Conservation (phyloP, 176 grass and related monocot genomes). For the Aegilops longissima region DNA sequence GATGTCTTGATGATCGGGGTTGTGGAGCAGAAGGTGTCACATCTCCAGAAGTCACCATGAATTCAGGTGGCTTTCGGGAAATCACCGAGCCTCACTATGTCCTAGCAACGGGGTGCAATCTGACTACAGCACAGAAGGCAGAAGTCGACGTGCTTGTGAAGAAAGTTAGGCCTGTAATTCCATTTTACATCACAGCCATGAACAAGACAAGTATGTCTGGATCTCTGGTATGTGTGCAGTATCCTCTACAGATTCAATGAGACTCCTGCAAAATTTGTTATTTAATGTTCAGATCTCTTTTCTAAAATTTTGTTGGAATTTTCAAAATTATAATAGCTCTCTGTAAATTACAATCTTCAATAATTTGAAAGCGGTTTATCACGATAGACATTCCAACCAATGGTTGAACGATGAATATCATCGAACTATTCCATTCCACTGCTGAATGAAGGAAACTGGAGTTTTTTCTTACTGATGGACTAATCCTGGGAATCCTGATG, state of each 20-base stretch:
- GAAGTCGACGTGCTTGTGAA: not conserved
- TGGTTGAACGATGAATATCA: not conserved
- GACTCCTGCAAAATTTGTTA: too few relatives aligned
- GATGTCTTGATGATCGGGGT: not conserved
- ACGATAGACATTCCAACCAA: not conserved
- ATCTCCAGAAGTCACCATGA: not conserved
- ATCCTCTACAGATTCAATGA: not conserved
- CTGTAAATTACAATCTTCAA: not conserved
- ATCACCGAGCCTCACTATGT: not conserved
- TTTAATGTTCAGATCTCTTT: not conserved
- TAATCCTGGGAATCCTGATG: not conserved
- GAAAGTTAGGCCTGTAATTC: conserved; percentile 28
- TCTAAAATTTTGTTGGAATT: not conserved
- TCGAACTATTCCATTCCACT: not conserved
- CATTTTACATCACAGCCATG: conserved; percentile 24
- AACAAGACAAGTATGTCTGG: not conserved
- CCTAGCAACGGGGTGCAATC: not conserved
- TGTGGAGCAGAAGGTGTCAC: not conserved
- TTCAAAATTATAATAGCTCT: not conserved
- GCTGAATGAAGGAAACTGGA: not conserved
- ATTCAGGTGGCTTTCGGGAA: not conserved
- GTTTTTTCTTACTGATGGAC: not conserved
- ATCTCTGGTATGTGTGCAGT: conserved; percentile 1
- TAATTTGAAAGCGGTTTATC: not conserved
- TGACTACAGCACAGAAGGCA: conserved; percentile 8